Percentiles rank a stretch among this genome's conserved stretches.
Conservation (phyloP, 768 basidiomycete species). For the Amanita brunnescens region DNA sequence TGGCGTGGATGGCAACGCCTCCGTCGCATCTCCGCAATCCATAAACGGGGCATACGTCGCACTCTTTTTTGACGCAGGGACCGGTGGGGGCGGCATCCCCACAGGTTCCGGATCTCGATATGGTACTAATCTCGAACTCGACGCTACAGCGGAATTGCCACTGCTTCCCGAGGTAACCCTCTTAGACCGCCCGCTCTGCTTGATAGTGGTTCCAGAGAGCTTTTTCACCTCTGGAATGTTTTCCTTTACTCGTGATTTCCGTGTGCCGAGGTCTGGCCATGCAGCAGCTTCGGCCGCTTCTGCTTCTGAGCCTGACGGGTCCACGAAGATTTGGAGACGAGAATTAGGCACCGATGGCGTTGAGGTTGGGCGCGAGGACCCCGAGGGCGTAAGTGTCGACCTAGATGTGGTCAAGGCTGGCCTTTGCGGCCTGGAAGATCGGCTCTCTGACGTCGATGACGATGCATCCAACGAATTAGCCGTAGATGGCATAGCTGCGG, state of each 20-base stretch:
- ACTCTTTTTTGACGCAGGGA: constrained; percentile 13
- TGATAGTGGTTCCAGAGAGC: constrained; percentile 56
- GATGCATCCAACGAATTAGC: constrained; percentile 19
- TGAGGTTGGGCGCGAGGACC: constrained; percentile 20
- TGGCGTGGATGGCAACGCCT: constrained; percentile 24
- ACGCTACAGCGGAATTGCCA: constrained; percentile 17
- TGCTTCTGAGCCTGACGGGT: constrained; percentile 47
- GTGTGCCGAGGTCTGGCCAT: constrained; percentile 70
- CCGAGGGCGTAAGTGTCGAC: constrained; percentile 9
- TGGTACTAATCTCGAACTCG: constrained; percentile 47
- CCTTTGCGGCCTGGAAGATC: constrained; percentile 21
- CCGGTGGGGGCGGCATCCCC: constrained; percentile 34
- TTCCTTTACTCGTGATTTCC: constrained; percentile 72
- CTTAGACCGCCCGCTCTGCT: constrained; percentile 46
- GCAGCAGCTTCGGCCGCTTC: constrained; percentile 33
- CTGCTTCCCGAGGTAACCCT: constrained; percentile 36
- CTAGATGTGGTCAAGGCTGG: constrained; percentile 5
- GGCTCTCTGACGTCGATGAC: constrained; percentile 34
- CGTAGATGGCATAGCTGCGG: constrained; percentile 28
- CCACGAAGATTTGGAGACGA: constrained; percentile 65
- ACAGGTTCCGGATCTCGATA: constrained; percentile 54
- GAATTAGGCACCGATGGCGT: constrained; percentile 36
- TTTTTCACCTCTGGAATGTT: constrained; percentile 66
- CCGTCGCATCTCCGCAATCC: constrained; percentile 11
- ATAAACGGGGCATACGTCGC: constrained; percentile 14